Evolutionary conservation across 495 filamentous ascomycete species (phyloP).

Genomic region (Annulohypoxylon bovei): DNA sequence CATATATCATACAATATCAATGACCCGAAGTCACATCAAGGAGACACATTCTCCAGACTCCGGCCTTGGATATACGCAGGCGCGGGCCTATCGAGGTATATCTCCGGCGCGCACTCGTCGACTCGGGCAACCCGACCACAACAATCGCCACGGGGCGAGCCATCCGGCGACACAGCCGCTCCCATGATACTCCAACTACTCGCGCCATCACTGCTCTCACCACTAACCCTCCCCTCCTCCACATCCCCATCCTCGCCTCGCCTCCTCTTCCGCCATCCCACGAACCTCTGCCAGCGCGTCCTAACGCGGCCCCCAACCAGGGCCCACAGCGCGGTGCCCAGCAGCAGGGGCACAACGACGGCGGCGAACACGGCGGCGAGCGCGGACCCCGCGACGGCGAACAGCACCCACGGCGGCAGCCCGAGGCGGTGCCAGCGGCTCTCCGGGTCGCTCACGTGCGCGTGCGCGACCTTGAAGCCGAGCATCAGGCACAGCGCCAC

Average conservation of each 20-base stretch:
- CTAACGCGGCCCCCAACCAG: neutral
- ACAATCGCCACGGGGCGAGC: neutral
- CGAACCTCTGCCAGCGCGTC: too few relatives aligned
- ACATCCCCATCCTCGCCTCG: neutral
- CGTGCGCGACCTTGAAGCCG: neutral
- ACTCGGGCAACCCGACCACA: neutral
- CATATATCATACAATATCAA: too few relatives aligned
- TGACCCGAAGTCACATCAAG: too few relatives aligned
- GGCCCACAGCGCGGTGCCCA: neutral
- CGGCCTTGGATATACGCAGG: neutral
- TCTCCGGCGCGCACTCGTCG: neutral
- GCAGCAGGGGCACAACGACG: neutral
- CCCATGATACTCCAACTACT: neutral
- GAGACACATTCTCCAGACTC: neutral
- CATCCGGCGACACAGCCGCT: neutral
- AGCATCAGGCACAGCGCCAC: neutral
- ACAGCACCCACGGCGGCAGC: neutral
- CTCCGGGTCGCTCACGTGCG: neutral
- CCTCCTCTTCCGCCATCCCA: too few relatives aligned
- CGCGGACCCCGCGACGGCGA: too few relatives aligned
- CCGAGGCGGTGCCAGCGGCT: too few relatives aligned
- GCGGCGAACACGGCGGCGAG: neutral
- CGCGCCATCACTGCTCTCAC: neutral
- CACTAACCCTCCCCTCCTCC: neutral
- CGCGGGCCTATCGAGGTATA: neutral